phyloP scores from a whole-genome alignment of 768 basidiomycete genomes.

The Cystofilobasidium macerans region DNA sequence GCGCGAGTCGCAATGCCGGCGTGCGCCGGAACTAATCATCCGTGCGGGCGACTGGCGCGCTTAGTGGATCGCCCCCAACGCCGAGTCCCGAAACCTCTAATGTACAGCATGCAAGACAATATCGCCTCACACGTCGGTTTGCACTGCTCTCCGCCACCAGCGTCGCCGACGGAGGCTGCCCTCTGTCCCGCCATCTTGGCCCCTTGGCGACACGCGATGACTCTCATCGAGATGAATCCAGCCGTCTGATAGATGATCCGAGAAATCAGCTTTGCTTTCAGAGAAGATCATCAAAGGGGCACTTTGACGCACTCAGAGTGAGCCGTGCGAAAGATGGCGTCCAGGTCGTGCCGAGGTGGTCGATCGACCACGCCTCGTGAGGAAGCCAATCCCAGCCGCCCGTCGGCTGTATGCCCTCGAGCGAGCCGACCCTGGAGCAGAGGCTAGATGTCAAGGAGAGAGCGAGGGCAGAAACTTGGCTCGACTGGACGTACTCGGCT shows the following conservation, averaged over 20 bases:
- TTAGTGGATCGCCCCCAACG: no score
- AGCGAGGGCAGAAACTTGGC: no score
- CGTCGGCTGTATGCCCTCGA: not conserved
- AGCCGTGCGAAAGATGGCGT: not conserved
- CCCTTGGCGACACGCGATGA: not conserved
- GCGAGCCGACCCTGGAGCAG: not conserved
- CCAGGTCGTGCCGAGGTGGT: conserved; percentile 14
- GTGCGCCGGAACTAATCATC: no score
- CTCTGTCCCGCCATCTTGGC: not conserved
- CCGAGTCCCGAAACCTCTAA: no score
- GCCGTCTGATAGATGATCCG: not conserved
- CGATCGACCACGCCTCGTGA: conserved; percentile 15
- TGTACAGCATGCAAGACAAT: no score
- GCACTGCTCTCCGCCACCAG: conserved; percentile 3
- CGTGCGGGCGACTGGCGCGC: no score
- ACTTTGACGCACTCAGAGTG: conserved; percentile 2
- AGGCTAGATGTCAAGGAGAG: not conserved
- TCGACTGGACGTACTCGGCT: conserved; percentile 1
- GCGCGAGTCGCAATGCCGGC: no score
- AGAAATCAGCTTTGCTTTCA: not conserved
- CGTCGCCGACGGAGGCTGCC: not conserved
- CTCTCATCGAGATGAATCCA: conserved; percentile 1
- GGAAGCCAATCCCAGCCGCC: conserved; percentile 17
- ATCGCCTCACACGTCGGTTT: not conserved
- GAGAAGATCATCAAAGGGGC: not conserved